Conservation (phyloP, 306 rosid genomes). For the Quercus suber region DNA sequence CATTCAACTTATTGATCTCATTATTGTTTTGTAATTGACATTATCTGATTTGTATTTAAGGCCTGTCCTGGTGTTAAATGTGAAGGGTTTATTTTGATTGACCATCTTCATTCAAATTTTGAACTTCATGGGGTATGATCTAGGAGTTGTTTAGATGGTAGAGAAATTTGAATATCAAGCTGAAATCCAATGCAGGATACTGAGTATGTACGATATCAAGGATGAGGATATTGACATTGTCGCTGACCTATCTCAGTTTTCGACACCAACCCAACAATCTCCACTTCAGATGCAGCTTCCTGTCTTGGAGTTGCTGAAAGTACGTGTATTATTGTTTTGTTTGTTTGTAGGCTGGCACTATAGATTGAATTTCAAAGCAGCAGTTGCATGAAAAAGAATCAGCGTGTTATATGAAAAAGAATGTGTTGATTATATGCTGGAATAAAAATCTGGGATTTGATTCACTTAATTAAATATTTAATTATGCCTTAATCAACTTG, state of each 20-base stretch:
- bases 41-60: neutral
- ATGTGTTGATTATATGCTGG: neutral
- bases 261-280: conserved; percentile 58
- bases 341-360: conserved; percentile 1
- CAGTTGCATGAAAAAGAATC: neutral
- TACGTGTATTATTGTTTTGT: conserved; percentile 28
- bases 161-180: conserved; percentile 8
- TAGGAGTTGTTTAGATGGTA: conserved; percentile 1
- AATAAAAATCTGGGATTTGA: neutral
- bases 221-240: conserved; percentile 79
- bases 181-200: conserved; percentile 56
- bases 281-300: conserved; percentile 82
- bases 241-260: conserved; percentile 60
- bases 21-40: neutral
- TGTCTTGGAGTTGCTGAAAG: conserved; percentile 85
- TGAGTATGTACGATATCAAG: conserved; percentile 70
- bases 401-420: neutral
- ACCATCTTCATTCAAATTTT: neutral
- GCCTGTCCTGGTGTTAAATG: conserved; percentile 3
- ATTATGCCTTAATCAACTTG: neutral
- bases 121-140: neutral
- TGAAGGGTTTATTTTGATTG: neutral
- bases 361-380: neutral
- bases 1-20: neutral
- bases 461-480: neutral